Evolutionary conservation across 2,329 filamentous ascomycete genomes (phyloP), one percentile per base, ranked within the genome.

Genomic region (Diaporthe sp.): DNA sequence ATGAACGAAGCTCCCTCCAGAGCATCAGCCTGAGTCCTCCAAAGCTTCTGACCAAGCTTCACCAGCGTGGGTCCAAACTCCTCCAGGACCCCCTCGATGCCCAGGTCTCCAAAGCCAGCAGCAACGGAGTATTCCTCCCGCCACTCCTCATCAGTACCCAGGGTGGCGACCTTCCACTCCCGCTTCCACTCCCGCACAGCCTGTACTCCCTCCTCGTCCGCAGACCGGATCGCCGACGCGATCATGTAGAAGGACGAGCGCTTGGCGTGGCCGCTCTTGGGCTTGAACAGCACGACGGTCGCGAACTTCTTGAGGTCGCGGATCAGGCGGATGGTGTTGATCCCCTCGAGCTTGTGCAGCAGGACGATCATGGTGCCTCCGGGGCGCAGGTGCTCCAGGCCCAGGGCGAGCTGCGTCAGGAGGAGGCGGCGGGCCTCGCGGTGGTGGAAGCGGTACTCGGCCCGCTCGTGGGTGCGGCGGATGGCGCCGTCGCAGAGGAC

Each of bases 191-290:
- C 61, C 4, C 77, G 57, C 2, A 90, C 76, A 0, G 86, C 85
- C 12, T 74, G 44, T 0, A 79, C 3, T 0, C 86, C 87, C 42
- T 82, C 80, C 0, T 78, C 58, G 25, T 77, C 75, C 4, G 80
- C 55, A 7, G 82, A 81, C 57, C 84, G 80, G 0, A 91, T 81
- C 4, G 85, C 78, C 1, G 79, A 84, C 2, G 88, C 88, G 13
- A 91, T 76, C 79, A 90, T 81, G 78, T 91, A 91, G 77, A 90
- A 91, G 0, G 88, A 90, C 0, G 86, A 88, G 5, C 85, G 81
- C 28, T 80, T 87, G 1, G 78, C 79, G 75, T 91, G 87, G 3
- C 75, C 78, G 1, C 10, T 79, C 2, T 10, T 77, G 0, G 87
- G 87, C 78, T 91, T 91, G 79, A 84, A 87, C 0, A 90, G 77